These are phyloP conservation scores for Ambrosiella xylebori DNA, from an alignment of 2,329 filamentous ascomycete species.

Conservation along the genomic window DNA sequence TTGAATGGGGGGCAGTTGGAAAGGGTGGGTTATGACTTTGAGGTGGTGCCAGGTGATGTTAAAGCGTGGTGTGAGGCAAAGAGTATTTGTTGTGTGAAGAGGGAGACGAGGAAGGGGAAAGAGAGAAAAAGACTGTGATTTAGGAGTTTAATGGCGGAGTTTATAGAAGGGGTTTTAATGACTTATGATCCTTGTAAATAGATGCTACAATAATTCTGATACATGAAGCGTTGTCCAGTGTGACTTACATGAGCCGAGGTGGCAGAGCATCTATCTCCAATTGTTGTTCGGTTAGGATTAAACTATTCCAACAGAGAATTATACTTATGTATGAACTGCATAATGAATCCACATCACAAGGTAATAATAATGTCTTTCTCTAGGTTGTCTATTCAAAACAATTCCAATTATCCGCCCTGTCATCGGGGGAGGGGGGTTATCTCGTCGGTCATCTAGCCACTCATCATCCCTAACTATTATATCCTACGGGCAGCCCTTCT, in stretches of 20 bases:
- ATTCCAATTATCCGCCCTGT: not conserved
- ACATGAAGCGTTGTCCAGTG: not conserved
- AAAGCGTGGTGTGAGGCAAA: constrained; percentile 82
- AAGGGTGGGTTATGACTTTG: constrained; percentile 44
- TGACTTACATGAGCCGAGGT: not conserved
- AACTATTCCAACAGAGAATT: no score
- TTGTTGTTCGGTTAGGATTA: not conserved
- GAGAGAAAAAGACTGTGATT: constrained; percentile 24
- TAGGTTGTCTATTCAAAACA: no score
- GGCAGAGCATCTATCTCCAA: not conserved
- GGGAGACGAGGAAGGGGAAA: constrained; percentile 33
- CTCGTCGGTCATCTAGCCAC: not conserved
- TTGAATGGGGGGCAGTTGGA: constrained; percentile 56
- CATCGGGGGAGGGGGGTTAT: not conserved
- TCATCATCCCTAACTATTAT: not conserved
- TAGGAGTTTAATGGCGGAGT: not conserved
- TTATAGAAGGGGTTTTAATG: not conserved
- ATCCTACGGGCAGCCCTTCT: not conserved
- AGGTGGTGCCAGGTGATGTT: constrained; percentile 47
- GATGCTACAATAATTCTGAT: not conserved
- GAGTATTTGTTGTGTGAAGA: constrained; percentile 71
- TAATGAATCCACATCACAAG: no score
- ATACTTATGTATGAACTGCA: no score
- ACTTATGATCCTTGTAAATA: not conserved
- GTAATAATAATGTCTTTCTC: no score